Evolutionary conservation across 2,329 filamentous ascomycete species (phyloP), one percentile per base, ranked within the genome.

Genomic region (Sordariomycetes sp.): DNA sequence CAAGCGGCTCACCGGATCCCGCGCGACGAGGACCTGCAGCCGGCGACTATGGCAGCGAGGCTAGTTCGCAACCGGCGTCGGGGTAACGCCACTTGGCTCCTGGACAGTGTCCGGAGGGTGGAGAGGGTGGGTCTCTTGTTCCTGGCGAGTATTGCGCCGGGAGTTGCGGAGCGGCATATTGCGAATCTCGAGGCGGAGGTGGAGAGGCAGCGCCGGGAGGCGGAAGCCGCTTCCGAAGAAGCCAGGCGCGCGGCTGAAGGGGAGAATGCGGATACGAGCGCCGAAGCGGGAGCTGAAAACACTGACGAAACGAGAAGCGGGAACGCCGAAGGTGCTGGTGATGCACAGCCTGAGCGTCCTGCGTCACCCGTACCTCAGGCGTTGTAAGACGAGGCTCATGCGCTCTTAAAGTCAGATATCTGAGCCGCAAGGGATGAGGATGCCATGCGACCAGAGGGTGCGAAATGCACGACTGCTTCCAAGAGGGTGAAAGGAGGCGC

Each of bases 101-200:
- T 75, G 60, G 67, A 75, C 55, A 76, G 79, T 58, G 67, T 78
- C 5, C 73, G 81, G 58, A 71, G 80, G 12, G 63, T 81, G 7
- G 82, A 86, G 67, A 76, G 83, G 60, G 78, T 81, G 20, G 74
- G 79, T 0, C 74, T 86, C 17, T 70, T 86, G 25, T 86, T 86
- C 63, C 70, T 86, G 24, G 83, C 83, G 22, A 86, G 83, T 64
- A 76, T 86, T 60, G 80, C 82, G 1, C 83, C 83, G 1, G 83
- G 83, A 10, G 76, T 86, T 25, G 82, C 82, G 1, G 83, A 86
- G 67, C 72, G 81, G 54, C 83, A 86, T 60, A 85, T 86, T 60
- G 78, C 77, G 25, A 74, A 79, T 52, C 66, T 82, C 2, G 79
- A 82, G 62, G 77, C 75, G 3, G 75, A 79, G 57, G 76, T 74